Evolutionary conservation across 1,139 yeast species (phyloP).

Genomic region (Pichia norvegensis): DNA sequence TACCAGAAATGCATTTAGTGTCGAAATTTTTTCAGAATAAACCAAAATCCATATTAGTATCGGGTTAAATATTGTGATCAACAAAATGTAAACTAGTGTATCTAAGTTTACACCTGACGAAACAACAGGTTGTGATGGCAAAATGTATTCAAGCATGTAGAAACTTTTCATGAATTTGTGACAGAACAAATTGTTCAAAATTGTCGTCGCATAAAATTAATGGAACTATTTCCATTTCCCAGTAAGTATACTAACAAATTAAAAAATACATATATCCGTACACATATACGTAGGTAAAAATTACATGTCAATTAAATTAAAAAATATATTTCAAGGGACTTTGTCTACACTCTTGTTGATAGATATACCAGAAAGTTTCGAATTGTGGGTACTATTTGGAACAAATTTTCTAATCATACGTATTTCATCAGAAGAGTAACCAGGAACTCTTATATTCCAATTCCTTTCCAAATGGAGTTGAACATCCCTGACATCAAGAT

Average conservation of each 20-base stretch:
- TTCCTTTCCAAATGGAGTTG: constrained; percentile 89
- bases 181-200: too few relatives aligned
- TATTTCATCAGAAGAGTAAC: constrained; percentile 85
- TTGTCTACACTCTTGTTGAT: constrained; percentile 31
- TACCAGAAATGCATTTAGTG: constrained; percentile 6
- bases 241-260: background rate
- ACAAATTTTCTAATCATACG: constrained; percentile 75
- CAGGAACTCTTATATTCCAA: constrained; percentile 94
- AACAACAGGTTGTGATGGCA: constrained; percentile 17
- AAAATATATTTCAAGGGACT: constrained; percentile 9
- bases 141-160: constrained; percentile 1
- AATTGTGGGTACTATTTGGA: constrained; percentile 64
- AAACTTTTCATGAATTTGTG: too few relatives aligned
- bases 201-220: too few relatives aligned
- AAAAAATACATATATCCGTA: too few relatives aligned
- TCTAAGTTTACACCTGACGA: constrained; percentile 18
- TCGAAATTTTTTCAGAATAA: background rate
- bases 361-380: constrained; percentile 59
- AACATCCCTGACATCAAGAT: constrained; percentile 79
- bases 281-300: too few relatives aligned
- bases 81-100: constrained; percentile 15
- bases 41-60: constrained; percentile 14
- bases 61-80: constrained; percentile 20
- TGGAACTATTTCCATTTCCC: too few relatives aligned
- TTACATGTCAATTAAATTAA: too few relatives aligned